A percentile compares a stretch with the other conserved stretches of the same genome.
phyloP scores from a whole-genome alignment of 2,329 filamentous ascomycete species.

The Fusarium chaquense region DNA sequence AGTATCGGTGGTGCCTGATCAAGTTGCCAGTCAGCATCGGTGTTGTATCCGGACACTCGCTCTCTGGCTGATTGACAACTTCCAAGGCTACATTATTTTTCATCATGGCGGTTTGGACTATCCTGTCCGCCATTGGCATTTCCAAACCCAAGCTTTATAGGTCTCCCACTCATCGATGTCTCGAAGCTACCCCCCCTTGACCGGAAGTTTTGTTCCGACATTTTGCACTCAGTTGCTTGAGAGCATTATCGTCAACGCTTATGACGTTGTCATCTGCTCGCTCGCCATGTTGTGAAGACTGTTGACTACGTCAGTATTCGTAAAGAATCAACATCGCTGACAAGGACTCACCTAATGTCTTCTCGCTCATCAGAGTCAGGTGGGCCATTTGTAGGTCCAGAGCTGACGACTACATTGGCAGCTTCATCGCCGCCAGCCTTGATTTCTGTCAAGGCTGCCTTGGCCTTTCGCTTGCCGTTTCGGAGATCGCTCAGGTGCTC shows the following conservation, averaged over 20 bases:
- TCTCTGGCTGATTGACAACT: slow-evolving; percentile 71
- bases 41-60: slow-evolving; percentile 66
- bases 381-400: slow-evolving; percentile 27
- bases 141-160: slow-evolving; percentile 73
- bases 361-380: slow-evolving; percentile 27
- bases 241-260: slow-evolving; percentile 70
- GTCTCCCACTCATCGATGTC: slow-evolving; percentile 75
- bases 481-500: slow-evolving; percentile 79
- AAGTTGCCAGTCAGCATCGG: slow-evolving; percentile 74
- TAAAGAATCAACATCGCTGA: background rate
- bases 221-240: slow-evolving; percentile 73
- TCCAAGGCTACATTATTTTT: slow-evolving; percentile 71
- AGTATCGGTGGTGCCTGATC: slow-evolving; percentile 68
- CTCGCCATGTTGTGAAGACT: slow-evolving; percentile 30
- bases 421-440: slow-evolving; percentile 25
- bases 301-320: background rate
- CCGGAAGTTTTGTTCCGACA: slow-evolving; percentile 75
- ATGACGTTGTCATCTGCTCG: slow-evolving; percentile 63
- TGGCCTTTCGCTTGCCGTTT: slow-evolving; percentile 66
- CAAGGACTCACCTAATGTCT: slow-evolving; percentile 29
- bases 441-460: slow-evolving; percentile 19
- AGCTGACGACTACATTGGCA: slow-evolving; percentile 32
- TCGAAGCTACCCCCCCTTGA: slow-evolving; percentile 76
- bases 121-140: slow-evolving; percentile 72
- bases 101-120: slow-evolving; percentile 67